Conservation (phyloP, 495 filamentous ascomycete genomes). For the Hyaloscypha bicolor region DNA sequence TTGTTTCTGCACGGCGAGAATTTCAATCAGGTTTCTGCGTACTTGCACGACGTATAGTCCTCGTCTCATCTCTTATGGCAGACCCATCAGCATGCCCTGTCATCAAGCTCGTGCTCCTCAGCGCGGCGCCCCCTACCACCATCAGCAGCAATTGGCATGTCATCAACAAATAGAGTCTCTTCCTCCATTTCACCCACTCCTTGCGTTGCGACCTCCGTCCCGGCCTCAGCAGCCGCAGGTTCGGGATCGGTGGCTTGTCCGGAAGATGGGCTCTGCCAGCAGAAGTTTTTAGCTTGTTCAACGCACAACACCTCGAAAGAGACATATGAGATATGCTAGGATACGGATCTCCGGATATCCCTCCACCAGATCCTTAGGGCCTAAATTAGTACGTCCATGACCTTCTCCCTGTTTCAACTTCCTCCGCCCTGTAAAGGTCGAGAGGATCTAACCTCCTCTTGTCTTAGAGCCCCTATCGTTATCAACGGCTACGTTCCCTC, state of each 20-base stretch:
- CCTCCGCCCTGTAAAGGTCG: no score
- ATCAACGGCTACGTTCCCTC: constrained; percentile 37
- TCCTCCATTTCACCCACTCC: constrained; percentile 3
- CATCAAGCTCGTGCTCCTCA: constrained; percentile 8
- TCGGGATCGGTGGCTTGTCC: background rate
- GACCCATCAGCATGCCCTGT: constrained; percentile 1
- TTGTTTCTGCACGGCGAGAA: no score
- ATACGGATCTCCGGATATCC: no score
- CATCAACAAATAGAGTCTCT: constrained; percentile 11
- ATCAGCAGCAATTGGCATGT: constrained; percentile 10
- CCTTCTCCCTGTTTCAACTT: no score
- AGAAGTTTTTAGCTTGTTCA: background rate
- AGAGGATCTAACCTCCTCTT: no score
- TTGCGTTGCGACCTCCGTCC: constrained; percentile 10
- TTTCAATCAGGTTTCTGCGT: no score
- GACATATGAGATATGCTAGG: no score
- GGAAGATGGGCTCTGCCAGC: background rate
- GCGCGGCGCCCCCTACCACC: constrained; percentile 2
- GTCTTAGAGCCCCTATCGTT: no score
- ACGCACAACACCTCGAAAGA: no score
- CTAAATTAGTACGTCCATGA: no score
- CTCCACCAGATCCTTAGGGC: no score
- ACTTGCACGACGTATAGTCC: background rate
- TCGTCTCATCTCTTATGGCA: constrained; percentile 13
- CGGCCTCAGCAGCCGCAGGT: constrained; percentile 7